Percentiles rank a stretch among this genome's conserved stretches.
phyloP scores from a whole-genome alignment of 208 protist species.

The Trypanosoma mega region DNA sequence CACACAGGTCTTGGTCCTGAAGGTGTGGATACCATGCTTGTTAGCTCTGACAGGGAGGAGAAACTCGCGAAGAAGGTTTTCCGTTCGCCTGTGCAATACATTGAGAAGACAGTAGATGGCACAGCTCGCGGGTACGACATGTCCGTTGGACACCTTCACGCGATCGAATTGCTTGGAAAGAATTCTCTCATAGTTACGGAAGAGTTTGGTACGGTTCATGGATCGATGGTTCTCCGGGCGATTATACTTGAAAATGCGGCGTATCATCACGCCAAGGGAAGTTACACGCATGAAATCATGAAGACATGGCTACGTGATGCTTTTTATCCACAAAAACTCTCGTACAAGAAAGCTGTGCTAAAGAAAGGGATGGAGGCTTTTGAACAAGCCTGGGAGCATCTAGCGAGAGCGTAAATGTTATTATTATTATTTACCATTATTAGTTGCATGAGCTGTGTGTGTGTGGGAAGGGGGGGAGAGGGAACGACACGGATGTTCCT shows the following conservation, averaged over 20 bases:
- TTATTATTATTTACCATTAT: no score
- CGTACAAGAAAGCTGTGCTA: constrained; percentile 58
- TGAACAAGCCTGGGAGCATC: constrained; percentile 18
- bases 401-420: constrained; percentile 1
- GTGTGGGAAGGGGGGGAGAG: constrained; percentile 5
- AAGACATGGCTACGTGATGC: constrained; percentile 72
- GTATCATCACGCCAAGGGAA: constrained; percentile 47
- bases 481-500: background rate
- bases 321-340: constrained; percentile 73
- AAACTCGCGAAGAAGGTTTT: constrained; percentile 37
- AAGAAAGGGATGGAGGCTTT: constrained; percentile 45
- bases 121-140: constrained; percentile 44
- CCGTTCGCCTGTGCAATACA: constrained; percentile 31
- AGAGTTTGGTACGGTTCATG: constrained; percentile 76
- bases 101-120: constrained; percentile 28
- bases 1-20: constrained; percentile 61
- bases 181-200: constrained; percentile 55
- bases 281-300: constrained; percentile 74
- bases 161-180: constrained; percentile 37
- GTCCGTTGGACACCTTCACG: constrained; percentile 42
- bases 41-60: constrained; percentile 28
- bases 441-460: no score
- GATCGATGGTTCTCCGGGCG: constrained; percentile 52
- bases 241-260: constrained; percentile 75
- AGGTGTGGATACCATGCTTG: constrained; percentile 75